Base-by-base conservation (phyloP, 1,139 yeast species). In the Suhomyces kunorum region DNA sequence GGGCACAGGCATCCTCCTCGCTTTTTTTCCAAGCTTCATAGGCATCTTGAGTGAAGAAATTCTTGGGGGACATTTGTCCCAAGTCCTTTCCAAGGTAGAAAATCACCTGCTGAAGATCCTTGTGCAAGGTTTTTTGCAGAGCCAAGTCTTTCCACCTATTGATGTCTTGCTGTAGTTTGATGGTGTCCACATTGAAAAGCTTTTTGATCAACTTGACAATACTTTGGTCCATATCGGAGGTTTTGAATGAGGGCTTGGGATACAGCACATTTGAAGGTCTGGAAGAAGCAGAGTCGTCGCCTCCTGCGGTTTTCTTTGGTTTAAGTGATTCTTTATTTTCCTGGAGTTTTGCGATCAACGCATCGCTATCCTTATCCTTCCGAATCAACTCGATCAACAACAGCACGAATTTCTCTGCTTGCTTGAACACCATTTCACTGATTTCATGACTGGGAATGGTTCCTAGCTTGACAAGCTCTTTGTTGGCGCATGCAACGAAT, bases 401-500 rank as follows among this genome's bases (percentile, higher is more conserved):
- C 28, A 72, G 65, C 24, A 83, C 81, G 58, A 86, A 85, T 12
- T 65, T 63, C 8, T 72, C 71, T 0, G 87, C 76, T 44, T 83
- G 87, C 23, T 64, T 59, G 49, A 78, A 81, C 0, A 82, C 75
- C 22, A 68, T 63, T 2, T 64, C 58, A 43, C 76, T 74, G 25
- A 71, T 61, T 31, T 78, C 75, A 22, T 40, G 34, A 11, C 63
- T 55, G 4, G 70, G 70, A n/a, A 59, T 50, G 29, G 61, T 56
- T 1, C 77, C 76, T 28, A 78, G 49, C 47, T 81, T 80, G 37
- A 68, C 71, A 27, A 84, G 58, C 56, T 83, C 90, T 49, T 79
- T 82, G 42, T 80, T 79, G 7, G 87, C 81, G 43, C 78, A 72
- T 17, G 82, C 73, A 15, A 83, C 77, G 56, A 85, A 87, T 56